These are phyloP conservation scores for Aspergillus campestris DNA, from an alignment of 495 filamentous ascomycete genomes.

Conservation along the genomic window DNA sequence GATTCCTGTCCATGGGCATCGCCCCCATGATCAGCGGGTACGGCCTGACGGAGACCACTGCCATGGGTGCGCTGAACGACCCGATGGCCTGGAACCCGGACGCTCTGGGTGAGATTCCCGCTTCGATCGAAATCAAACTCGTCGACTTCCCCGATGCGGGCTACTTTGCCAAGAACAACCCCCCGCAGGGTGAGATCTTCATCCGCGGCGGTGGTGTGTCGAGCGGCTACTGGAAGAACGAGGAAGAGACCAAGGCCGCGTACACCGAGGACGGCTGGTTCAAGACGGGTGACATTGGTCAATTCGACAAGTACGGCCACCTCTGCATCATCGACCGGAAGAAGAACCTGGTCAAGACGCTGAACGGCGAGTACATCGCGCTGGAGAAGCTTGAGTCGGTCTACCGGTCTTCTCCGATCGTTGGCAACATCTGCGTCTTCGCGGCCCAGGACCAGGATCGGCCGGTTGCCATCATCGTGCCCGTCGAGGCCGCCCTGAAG, in stretches of 20 bases:
- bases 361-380: conserved; percentile 95
- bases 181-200: conserved; percentile 92
- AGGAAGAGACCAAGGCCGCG: conserved; percentile 70
- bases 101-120: conserved; percentile 74
- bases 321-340: conserved; percentile 90
- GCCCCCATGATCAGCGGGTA: conserved; percentile 90
- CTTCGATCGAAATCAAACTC: conserved; percentile 80
- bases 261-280: conserved; percentile 83
- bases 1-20: conserved; percentile 83
- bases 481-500: conserved; percentile 75
- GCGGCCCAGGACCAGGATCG: conserved; percentile 72
- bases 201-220: conserved; percentile 75
- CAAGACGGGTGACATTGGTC: conserved; percentile 91
- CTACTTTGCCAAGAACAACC: conserved; percentile 77
- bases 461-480: conserved; percentile 91
- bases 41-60: conserved; percentile 88
- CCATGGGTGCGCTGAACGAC: conserved; percentile 89
- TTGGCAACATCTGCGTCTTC: conserved; percentile 93
- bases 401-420: conserved; percentile 77
- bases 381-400: conserved; percentile 97
- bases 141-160: conserved; percentile 94
- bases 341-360: conserved; percentile 96
- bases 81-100: conserved; percentile 82
- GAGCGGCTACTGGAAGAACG: conserved; percentile 69
- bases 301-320: conserved; percentile 76